Evolutionary conservation across 176 grass and related monocot genomes (phyloP), one percentile per base, ranked within the genome.

Genomic region (Themeda triandra): DNA sequence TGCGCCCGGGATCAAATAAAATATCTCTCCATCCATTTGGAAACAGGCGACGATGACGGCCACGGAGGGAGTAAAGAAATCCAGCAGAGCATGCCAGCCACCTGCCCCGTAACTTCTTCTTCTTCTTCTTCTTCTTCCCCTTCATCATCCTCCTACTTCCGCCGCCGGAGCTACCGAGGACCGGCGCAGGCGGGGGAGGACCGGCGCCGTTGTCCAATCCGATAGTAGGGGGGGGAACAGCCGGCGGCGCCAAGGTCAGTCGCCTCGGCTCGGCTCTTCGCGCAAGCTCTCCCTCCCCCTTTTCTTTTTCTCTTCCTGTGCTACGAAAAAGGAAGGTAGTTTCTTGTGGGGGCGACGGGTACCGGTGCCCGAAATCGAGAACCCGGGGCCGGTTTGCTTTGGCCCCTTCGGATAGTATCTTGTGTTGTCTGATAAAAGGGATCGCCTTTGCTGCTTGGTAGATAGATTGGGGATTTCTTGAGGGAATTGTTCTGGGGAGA

Each of bases 31-130:
- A n/a, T 46, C 6, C 39, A 30, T 69, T 80, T 27, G 62, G 25
- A 48, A 76, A 31, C 39, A 10, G 66, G 32, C 46, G 66, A 8
- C 80, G 75, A 83, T 75, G 82, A 31, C 74, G 24, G 83, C 80
- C 30, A 70, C 27, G 72, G 65, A 70, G 33, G 72, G 65, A 85
- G 84, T 75, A 63, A 83, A 83, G 62, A 66, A 87, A 12, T 74
- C 74, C 49, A 63, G 45, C 49, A 60, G 46, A 63, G 45, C 49
- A 60, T 66, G 64, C 75, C 64, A 80, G n/a, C 83, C 15, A 32
- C 69, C 76, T 58, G 79, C 73, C 45, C 79, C 19, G 51, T 56
- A 65, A 68, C 79, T 30, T 24, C 29, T 65, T 82, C 13, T 32
- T 89, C 23, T 37, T 63, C 79, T 30, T 24, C 29, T 65, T 82